Evolutionary conservation across 2,329 filamentous ascomycete species (phyloP).

Genomic region (Pseudocercospora crystallina): DNA sequence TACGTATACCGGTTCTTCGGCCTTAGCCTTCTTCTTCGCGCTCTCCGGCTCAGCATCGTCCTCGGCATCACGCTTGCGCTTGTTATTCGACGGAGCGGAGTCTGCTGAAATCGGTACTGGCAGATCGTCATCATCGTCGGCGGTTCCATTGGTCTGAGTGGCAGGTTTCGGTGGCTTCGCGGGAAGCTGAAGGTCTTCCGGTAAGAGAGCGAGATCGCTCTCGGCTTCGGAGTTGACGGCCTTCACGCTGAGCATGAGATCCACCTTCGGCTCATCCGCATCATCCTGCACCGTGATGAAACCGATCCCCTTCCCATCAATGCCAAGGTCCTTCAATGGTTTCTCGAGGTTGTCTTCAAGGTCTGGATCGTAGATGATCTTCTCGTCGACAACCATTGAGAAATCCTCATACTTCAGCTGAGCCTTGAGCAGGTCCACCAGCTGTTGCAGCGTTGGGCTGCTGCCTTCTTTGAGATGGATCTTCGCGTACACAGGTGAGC

Average conservation of each 20-base stretch:
- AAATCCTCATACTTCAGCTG: conserved; percentile 78
- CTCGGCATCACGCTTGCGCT: conserved; percentile 32
- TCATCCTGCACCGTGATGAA: conserved; percentile 85
- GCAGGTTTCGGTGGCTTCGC: conserved; percentile 21
- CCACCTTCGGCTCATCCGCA: conserved; percentile 76
- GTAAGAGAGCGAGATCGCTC: conserved; percentile 17
- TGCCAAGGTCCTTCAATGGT: conserved; percentile 74
- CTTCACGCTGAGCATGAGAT: conserved; percentile 63
- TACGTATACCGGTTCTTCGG: conserved; percentile 22
- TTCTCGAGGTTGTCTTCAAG: conserved; percentile 82
- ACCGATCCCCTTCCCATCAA: conserved; percentile 60
- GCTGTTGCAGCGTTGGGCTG: conserved; percentile 71
- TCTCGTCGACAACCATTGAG: conserved; percentile 65
- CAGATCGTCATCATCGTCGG: conserved; percentile 10
- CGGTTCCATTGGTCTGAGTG: conserved; percentile 18
- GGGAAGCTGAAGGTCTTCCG: conserved; percentile 20
- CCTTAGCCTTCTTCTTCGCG: conserved; percentile 28
- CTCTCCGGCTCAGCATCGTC: conserved; percentile 23
- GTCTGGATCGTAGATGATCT: conserved; percentile 85
- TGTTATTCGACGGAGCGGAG: conserved; percentile 7
- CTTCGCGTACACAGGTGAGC: conserved; percentile 44
- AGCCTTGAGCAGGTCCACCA: conserved; percentile 72
- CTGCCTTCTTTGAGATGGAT: conserved; percentile 42
- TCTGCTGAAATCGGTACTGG: conserved; percentile 5
- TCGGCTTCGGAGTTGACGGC: conserved; percentile 11